Conservation (phyloP, 176 grass and related monocot genomes). For the Thalia dealbata region DNA sequence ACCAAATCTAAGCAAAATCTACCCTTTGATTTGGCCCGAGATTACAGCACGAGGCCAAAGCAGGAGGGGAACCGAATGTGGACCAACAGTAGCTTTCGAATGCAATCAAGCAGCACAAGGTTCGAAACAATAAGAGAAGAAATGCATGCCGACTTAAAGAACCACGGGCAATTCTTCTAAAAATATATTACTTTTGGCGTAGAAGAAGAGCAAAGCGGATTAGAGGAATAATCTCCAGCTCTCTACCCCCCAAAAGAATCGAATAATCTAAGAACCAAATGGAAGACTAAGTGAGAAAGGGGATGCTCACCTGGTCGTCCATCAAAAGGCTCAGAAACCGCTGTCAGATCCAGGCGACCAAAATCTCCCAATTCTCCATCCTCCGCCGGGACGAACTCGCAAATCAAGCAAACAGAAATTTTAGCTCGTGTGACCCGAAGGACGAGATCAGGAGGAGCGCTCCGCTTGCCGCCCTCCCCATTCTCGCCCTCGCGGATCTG, state of each 20-base stretch:
- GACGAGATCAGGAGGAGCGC: no score
- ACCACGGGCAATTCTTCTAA: not conserved
- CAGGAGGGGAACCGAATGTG: not conserved
- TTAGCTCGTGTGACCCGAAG: no score
- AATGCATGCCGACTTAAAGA: not conserved
- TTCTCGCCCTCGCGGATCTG: no score
- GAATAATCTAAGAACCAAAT: not conserved
- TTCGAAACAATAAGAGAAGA: not conserved
- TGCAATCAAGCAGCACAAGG: not conserved
- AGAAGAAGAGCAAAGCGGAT: not conserved
- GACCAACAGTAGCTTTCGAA: not conserved
- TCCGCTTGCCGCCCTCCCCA: no score
- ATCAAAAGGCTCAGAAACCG: not conserved
- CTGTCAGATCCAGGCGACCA: not conserved
- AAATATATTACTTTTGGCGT: not conserved
- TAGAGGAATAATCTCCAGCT: not conserved
- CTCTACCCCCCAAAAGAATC: no score
- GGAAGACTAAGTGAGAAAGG: not conserved
- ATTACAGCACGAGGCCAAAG: not conserved
- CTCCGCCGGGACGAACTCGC: not conserved
- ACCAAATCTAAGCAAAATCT: not conserved
- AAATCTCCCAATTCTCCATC: not conserved
- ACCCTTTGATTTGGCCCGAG: not conserved
- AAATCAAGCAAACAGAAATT: no score
- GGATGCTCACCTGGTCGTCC: not conserved